A percentile compares a stretch with the other conserved stretches of the same genome.
Evolutionary conservation across 176 grass and related monocot species (phyloP).

Genomic region (Ensete ventricosum): DNA sequence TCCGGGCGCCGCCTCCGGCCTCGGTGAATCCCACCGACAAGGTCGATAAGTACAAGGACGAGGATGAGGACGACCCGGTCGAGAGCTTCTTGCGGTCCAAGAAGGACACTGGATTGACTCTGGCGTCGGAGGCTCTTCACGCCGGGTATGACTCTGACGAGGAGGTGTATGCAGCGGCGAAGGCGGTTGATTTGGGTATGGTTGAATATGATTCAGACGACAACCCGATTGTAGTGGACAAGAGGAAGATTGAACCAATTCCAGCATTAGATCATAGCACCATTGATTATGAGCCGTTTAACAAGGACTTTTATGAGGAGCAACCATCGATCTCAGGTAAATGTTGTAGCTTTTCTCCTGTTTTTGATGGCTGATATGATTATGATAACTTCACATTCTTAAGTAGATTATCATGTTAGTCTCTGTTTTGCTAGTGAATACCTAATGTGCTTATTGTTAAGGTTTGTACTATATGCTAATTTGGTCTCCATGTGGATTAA

Average conservation of each 20-base stretch:
- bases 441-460: neutral
- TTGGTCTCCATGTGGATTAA: too few species aligned
- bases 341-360: constrained; percentile 1
- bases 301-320: constrained; percentile 94
- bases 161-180: constrained; percentile 95
- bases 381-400: neutral
- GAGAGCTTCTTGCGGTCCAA: constrained; percentile 86
- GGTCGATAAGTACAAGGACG: constrained; percentile 49
- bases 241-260: constrained; percentile 95
- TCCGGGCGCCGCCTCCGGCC: constrained; percentile 48
- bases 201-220: constrained; percentile 93
- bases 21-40: constrained; percentile 11
- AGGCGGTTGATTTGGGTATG: constrained; percentile 80
- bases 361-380: neutral
- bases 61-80: constrained; percentile 76
- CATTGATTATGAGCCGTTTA: constrained; percentile 68
- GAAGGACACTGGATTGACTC: constrained; percentile 67
- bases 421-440: neutral
- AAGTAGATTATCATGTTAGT: neutral
- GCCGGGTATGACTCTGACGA: constrained; percentile 86
- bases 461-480: neutral
- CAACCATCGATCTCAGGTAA: constrained; percentile 80
- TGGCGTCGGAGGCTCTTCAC: constrained; percentile 68
- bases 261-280: constrained; percentile 64
- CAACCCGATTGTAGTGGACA: constrained; percentile 77